These are phyloP conservation scores for Musa schizocarpa DNA, from an alignment of 176 grass and related monocot species.

Conservation along the genomic window DNA sequence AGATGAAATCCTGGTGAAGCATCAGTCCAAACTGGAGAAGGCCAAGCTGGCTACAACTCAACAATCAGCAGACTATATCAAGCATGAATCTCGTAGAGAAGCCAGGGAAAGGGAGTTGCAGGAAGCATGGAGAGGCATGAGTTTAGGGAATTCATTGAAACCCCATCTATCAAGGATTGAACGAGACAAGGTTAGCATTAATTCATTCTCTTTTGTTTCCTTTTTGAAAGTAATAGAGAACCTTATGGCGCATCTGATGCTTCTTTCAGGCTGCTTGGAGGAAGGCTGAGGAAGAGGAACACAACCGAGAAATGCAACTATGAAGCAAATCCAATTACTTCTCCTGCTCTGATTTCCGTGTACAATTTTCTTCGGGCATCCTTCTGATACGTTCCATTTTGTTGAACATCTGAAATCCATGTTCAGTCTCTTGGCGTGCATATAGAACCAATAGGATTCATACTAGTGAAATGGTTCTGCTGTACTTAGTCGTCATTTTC, in stretches of 20 bases:
- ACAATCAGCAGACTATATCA: conserved; percentile 22
- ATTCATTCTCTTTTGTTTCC: neutral
- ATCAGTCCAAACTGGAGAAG: conserved; percentile 41
- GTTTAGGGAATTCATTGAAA: conserved; percentile 55
- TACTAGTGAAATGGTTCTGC: neutral
- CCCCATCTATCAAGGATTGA: conserved; percentile 74
- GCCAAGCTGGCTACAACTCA: conserved; percentile 30
- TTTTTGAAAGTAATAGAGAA: neutral
- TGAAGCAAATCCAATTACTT: neutral
- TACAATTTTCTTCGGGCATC: neutral
- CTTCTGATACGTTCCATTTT: neutral
- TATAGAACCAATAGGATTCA: too few species aligned
- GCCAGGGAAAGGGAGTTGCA: conserved; percentile 60
- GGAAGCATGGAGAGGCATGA: conserved; percentile 58
- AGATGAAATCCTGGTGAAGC: conserved; percentile 45
- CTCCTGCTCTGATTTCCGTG: neutral
- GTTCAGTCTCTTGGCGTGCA: neutral
- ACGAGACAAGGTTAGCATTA: conserved; percentile 53
- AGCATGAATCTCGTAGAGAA: conserved; percentile 37
- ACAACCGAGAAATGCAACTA: neutral
- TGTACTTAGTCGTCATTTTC: neutral
- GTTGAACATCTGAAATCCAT: neutral
- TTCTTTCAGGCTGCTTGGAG: conserved; percentile 56
- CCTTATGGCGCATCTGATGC: neutral
- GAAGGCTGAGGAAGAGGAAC: conserved; percentile 52